phyloP scores from a whole-genome alignment of 441 rosid species.

The Viola pubescens region DNA sequence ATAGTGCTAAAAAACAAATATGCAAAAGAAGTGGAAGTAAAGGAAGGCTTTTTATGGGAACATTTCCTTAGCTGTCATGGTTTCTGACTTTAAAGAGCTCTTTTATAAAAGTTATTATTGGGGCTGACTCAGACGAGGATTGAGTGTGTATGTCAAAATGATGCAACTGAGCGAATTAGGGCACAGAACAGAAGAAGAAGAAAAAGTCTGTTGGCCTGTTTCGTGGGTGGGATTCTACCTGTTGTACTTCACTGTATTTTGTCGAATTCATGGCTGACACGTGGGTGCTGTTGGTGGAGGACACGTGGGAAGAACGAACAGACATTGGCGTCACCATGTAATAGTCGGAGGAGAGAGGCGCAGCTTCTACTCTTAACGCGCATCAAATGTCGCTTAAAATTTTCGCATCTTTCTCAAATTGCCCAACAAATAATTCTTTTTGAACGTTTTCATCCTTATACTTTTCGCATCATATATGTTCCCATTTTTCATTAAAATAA shows the following conservation, averaged over 20 bases:
- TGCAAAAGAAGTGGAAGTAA: not conserved
- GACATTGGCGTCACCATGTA: no score
- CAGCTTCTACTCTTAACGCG: no score
- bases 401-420: no score
- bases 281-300: no score
- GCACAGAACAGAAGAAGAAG: not conserved
- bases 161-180: conserved; percentile 3
- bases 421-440: no score
- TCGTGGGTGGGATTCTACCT: not conserved
- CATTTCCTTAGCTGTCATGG: conserved; percentile 21
- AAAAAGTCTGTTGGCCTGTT: not conserved
- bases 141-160: not conserved
- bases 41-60: conserved; percentile 22
- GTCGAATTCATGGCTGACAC: not conserved
- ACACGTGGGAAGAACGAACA: no score
- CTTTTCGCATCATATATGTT: no score
- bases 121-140: not conserved
- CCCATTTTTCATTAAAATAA: no score
- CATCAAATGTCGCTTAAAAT: no score
- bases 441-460: no score
- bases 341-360: no score
- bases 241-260: no score
- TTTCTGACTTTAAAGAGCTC: not conserved
- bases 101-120: not conserved
- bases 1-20: conserved; percentile 3